Percentiles rank a stretch among this genome's conserved stretches.
These are phyloP conservation scores for Globisporangium spiculum DNA, from an alignment of 352 stramenopile genomes.

Conservation along the genomic window DNA sequence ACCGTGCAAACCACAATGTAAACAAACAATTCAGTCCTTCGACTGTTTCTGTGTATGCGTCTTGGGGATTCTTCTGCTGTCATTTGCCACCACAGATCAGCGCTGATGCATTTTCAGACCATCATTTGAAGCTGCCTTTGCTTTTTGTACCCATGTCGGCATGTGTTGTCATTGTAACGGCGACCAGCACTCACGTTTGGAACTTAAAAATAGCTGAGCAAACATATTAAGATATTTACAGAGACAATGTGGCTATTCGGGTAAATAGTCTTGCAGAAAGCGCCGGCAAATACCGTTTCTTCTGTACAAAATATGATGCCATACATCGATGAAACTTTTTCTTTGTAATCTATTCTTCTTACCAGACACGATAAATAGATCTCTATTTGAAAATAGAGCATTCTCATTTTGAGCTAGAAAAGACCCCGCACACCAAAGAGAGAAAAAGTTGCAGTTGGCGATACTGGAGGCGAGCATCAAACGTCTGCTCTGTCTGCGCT, in stretches of 20 bases:
- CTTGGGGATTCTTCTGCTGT: too few relatives aligned
- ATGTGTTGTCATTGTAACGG: neutral
- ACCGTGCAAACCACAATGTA: too few relatives aligned
- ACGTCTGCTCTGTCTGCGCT: too few relatives aligned
- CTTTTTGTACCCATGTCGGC: neutral
- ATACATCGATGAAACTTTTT: neutral
- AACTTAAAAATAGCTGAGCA: neutral
- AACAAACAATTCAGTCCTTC: too few relatives aligned
- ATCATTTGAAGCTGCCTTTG: neutral
- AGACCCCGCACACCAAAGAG: neutral
- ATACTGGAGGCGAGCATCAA: neutral
- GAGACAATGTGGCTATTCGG: too few relatives aligned
- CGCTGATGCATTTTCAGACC: neutral
- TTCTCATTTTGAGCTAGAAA: neutral
- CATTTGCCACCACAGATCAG: neutral
- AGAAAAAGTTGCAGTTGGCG: conserved; percentile 15
- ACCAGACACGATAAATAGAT: too few relatives aligned
- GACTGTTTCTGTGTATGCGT: too few relatives aligned
- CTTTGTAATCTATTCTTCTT: too few relatives aligned
- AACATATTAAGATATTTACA: too few relatives aligned
- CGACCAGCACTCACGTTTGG: neutral
- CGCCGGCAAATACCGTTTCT: neutral
- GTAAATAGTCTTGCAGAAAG: too few relatives aligned
- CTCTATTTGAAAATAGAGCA: neutral
- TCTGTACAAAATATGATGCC: neutral